Base-by-base conservation (phyloP, 495 filamentous ascomycete species). In the Penicillium alfredii region DNA sequence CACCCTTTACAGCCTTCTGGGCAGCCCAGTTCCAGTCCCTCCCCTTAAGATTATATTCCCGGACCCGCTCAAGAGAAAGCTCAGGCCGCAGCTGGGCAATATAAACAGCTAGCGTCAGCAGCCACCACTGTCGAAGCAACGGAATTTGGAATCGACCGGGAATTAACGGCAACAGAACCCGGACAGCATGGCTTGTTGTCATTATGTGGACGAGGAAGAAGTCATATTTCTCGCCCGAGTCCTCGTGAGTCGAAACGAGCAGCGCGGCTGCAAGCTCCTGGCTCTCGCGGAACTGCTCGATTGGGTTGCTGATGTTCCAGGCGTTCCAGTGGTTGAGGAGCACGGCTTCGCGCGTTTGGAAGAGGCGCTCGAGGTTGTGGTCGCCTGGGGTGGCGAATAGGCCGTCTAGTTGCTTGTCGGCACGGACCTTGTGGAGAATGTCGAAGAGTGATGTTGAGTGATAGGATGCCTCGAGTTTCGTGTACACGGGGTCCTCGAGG, bases 271-370 rank as follows among this genome's bases (percentile, higher is more conserved):
- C 87, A 2, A 82, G 76, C 49, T 82, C 71, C 51, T 94, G 87
- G 4, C 78, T 86, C 25, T 86, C 74, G 34, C 79, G 70, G 59
- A 96, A 93, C 47, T 84, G 81, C 33, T 76, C 70, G 20, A 65
- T 61, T 0, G 82, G 79, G 33, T 84, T 53, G 5, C 68, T 65
- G 26, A 89, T 68, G 12, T 71, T 69, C 85, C 86, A 90, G 9
- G 84, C 78, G 44, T 93, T 90, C 86, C 86, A 96, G 64, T 94
- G 84, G 32, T 88, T 78, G 22, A 94, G 59, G 3, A 92, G 60
- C 0, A 73, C 67, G n/a, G 68, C 62, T 56, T 90, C 85, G 35
- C 78, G 75, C 29, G 78, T 62, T n/a, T 68, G 48, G 51, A 94
- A 82, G 5, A 94, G 62, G 4, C 61, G 58, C 3, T 73, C 66